Base-by-base conservation (phyloP, 2,329 filamentous ascomycete species). In the Cadophora gregata region DNA sequence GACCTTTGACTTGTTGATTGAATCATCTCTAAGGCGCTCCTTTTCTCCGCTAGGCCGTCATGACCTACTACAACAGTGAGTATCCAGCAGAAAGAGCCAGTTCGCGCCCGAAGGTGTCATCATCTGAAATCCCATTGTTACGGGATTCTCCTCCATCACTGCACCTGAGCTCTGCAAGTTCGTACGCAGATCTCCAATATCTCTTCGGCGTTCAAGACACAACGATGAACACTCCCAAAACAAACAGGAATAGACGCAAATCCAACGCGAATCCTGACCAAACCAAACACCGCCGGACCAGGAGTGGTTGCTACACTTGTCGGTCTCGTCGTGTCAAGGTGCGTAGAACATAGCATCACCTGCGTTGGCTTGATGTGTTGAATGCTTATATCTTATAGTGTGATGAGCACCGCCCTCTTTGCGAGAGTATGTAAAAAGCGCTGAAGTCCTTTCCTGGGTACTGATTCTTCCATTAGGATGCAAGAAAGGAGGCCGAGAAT, bases 241-340 rank as follows among this genome's bases (percentile, higher is more conserved):
- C 74, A 4, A 73, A 67, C 48, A 66, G 74, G 50, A 75, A 72
- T 65, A 69, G 75, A 58, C 74, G 74, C 45, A 77, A 75, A 66
- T 71, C 73, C 16, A 71, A 59, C 24, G 71, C 73, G 53, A 66
- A 67, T 58, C 64, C 69, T 51, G 74, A 76, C n/a, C 70, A 74
- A 75, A 91, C 96, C 72, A 98, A 98, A 79, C 95, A 98, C 78
- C 90, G 94, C 69, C 88, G 96, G 72, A 98, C 96, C 51, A 86
- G 96, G 73, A 97, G 93, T 70, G 96, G 96, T 31, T 99, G 96
- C 80, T 97, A 87, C 77, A 98, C 94, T 56, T 99, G 96, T 79
- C 87, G 96, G 67, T 90, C 90, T 74, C 87, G 96, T 72, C 88
- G 96, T 78, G 94, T 98, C 61, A 98, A 91, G 84, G 88, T 89